Conservation (phyloP, 164 flowering plant genomes). For the Magnolia sinica region DNA sequence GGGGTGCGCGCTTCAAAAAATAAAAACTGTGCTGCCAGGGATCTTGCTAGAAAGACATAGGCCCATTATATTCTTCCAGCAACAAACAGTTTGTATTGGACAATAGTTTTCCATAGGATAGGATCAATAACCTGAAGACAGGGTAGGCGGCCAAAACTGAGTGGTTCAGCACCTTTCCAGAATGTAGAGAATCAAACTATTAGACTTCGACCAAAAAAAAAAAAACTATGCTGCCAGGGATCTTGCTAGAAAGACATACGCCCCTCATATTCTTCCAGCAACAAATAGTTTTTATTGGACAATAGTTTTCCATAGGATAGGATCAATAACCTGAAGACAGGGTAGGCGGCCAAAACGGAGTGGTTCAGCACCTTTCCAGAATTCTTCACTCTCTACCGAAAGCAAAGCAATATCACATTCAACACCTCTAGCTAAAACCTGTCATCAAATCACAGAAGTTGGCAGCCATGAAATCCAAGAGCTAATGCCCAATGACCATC, state of each 20-base stretch:
- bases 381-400: slow-evolving; percentile 84
- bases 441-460: slow-evolving; percentile 25
- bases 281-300: neutral
- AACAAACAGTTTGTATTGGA: neutral
- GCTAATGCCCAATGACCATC: neutral
- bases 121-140: slow-evolving; percentile 68
- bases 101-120: neutral
- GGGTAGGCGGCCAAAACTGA: slow-evolving; percentile 75
- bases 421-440: slow-evolving; percentile 94
- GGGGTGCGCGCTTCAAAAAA: too few species aligned
- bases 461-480: neutral
- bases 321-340: slow-evolving; percentile 68
- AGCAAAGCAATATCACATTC: slow-evolving; percentile 98
- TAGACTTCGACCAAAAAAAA: neutral
- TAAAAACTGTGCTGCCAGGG: neutral
- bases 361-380: slow-evolving; percentile 91
- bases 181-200: slow-evolving; percentile 21
- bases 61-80: neutral
- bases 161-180: slow-evolving; percentile 90
- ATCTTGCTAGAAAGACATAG: neutral
- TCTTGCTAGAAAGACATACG: neutral
- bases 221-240: neutral
- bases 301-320: neutral
- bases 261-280: neutral
- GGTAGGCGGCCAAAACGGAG: slow-evolving; percentile 80